A percentile compares a stretch with the other conserved stretches of the same genome.
These are phyloP conservation scores for Paraleonurus japonicus DNA, from an alignment of 257 asterid genomes.

Conservation along the genomic window DNA sequence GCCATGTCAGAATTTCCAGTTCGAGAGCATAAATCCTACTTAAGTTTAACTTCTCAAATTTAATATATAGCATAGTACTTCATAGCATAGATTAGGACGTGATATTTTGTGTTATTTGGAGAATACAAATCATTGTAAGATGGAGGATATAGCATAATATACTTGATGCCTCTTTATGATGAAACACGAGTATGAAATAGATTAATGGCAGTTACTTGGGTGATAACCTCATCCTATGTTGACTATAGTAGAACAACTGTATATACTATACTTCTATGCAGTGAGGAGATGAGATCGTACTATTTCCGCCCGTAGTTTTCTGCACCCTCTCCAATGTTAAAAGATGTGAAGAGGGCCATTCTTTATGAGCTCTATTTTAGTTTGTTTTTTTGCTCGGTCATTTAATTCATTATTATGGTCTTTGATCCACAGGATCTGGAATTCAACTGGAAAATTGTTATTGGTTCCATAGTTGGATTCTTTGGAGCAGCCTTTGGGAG, in stretches of 20 bases:
- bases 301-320: not conserved
- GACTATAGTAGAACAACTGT: not conserved
- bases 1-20: not conserved
- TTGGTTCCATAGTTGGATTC: conserved; percentile 88
- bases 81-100: not conserved
- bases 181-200: not conserved
- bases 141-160: not conserved
- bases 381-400: conserved; percentile 6
- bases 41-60: not conserved
- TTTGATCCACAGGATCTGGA: conserved; percentile 57
- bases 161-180: not conserved
- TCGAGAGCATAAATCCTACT: not conserved
- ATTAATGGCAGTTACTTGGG: not conserved
- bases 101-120: not conserved
- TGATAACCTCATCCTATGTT: not conserved
- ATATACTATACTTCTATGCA: not conserved
- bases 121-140: not conserved
- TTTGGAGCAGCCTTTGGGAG: conserved; percentile 97
- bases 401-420: not conserved
- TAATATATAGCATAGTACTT: not conserved
- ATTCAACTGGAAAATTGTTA: conserved; percentile 69
- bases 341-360: not conserved
- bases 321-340: not conserved
- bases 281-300: not conserved
- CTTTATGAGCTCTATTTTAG: not conserved